A percentile compares a stretch with the other conserved stretches of the same genome.
Evolutionary conservation across 768 basidiomycete genomes (phyloP).

Genomic region (Psilocybe sp.): DNA sequence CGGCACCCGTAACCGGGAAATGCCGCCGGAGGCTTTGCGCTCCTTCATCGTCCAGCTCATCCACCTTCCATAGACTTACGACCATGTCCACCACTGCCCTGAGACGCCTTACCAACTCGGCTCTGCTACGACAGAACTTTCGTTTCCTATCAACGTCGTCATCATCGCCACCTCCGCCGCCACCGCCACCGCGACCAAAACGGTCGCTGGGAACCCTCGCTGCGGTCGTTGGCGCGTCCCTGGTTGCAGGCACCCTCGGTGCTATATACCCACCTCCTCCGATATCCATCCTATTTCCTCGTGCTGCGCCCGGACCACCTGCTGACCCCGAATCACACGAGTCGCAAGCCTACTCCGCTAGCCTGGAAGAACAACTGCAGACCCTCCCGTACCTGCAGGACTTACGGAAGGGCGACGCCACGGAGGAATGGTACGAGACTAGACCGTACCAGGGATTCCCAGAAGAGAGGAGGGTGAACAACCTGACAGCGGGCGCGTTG

Average conservation of each 20-base stretch:
- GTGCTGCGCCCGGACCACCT: constrained; percentile 70
- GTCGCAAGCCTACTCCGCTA: constrained; percentile 52
- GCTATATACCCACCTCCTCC: constrained; percentile 69
- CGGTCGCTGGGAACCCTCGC: constrained; percentile 25
- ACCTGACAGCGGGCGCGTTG: constrained; percentile 81
- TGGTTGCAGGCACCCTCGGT: constrained; percentile 51
- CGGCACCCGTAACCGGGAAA: not conserved
- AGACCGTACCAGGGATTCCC: constrained; percentile 73
- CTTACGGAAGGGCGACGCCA: constrained; percentile 47
- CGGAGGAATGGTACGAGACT: constrained; percentile 69
- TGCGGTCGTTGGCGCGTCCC: constrained; percentile 30
- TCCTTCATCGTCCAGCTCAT: not conserved
- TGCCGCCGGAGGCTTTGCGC: not conserved
- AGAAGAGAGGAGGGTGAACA: constrained; percentile 75
- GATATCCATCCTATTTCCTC: constrained; percentile 69
- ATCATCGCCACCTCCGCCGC: constrained; percentile 1
- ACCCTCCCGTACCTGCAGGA: constrained; percentile 52
- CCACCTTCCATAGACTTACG: too few species aligned
- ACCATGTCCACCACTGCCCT: not conserved
- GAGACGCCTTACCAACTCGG: not conserved
- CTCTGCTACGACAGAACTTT: not conserved
- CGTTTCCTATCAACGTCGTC: constrained; percentile 13
- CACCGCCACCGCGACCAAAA: constrained; percentile 10
- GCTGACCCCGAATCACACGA: constrained; percentile 50
- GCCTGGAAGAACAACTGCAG: constrained; percentile 70